Conservation (phyloP, 257 asterid genomes). For the Solanum gracilifrons region DNA sequence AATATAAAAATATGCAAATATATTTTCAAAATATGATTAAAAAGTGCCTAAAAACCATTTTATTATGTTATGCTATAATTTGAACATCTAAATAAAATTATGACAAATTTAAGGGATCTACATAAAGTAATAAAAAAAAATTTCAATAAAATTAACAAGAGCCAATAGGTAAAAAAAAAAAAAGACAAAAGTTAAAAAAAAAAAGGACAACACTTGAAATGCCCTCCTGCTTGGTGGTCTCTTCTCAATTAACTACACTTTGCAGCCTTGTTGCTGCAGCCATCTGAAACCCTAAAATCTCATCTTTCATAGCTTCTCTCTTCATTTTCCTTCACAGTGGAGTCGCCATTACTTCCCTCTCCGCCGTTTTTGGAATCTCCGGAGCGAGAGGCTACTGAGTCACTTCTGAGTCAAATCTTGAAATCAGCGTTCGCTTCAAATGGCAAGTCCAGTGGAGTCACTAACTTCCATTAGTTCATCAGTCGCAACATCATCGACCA, state of each 20-base stretch:
- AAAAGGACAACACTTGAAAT: background rate
- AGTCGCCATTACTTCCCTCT: background rate
- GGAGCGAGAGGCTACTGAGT: background rate
- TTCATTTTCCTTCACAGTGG: background rate
- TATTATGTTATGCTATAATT: background rate
- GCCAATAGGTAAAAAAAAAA: too few species aligned
- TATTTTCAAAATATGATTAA: background rate
- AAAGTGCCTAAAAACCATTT: too few species aligned
- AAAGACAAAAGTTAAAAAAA: background rate
- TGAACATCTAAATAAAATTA: background rate
- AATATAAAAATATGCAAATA: background rate
- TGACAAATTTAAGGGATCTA: background rate
- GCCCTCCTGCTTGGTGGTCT: background rate
- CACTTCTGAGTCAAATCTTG: background rate
- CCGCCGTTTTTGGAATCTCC: background rate
- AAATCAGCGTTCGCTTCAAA: background rate
- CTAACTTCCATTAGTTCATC: slow-evolving; percentile 40
- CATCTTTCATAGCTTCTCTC: background rate
- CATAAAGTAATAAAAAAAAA: background rate
- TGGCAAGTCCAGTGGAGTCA: slow-evolving; percentile 40
- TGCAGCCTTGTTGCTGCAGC: background rate
- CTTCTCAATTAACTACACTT: background rate
- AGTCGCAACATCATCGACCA: slow-evolving; percentile 54
- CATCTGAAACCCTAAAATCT: slow-evolving; percentile 9
- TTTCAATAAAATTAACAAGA: background rate